Evolutionary conservation across 257 asterid species (phyloP).

Genomic region (Nicotiana sylvestris): DNA sequence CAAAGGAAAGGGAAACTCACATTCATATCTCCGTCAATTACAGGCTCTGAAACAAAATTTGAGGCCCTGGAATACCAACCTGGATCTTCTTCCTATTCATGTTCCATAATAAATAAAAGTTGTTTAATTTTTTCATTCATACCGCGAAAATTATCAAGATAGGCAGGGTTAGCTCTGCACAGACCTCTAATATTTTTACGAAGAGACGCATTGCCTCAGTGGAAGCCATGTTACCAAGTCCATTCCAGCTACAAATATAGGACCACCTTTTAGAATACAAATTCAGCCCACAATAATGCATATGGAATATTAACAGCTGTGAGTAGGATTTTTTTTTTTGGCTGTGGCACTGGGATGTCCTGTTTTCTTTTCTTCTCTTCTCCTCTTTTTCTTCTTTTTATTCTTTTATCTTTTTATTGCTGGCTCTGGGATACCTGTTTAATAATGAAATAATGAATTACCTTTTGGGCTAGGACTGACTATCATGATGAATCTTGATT

Average conservation of each 20-base stretch:
- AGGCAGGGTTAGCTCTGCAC: conserved; percentile 18
- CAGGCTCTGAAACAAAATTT: conserved; percentile 61
- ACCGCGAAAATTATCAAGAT: conserved; percentile 5
- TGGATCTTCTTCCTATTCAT: conserved; percentile 85
- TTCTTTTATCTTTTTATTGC: too few relatives aligned
- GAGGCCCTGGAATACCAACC: conserved; percentile 95
- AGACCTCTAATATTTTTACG: conserved; percentile 92
- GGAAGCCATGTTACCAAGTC: conserved; percentile 82
- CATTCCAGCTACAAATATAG: conserved; percentile 68
- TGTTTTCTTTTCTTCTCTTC: too few relatives aligned
- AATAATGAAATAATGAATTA: too few relatives aligned
- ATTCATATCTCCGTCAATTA: conserved; percentile 58
- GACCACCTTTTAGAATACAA: not conserved
- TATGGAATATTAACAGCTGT: not conserved
- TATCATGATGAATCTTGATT: too few relatives aligned
- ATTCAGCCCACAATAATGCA: not conserved
- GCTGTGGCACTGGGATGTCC: too few relatives aligned
- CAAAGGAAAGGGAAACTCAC: conserved; percentile 45
- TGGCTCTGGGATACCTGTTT: too few relatives aligned
- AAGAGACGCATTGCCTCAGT: conserved; percentile 98
- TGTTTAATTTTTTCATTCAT: not conserved
- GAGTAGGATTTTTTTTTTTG: too few relatives aligned
- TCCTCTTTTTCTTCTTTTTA: too few relatives aligned
- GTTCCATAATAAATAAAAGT: conserved; percentile 7
- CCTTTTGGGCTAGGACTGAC: too few relatives aligned